Conservation (phyloP, 768 basidiomycete genomes). For the Phaeotremella fagi region DNA sequence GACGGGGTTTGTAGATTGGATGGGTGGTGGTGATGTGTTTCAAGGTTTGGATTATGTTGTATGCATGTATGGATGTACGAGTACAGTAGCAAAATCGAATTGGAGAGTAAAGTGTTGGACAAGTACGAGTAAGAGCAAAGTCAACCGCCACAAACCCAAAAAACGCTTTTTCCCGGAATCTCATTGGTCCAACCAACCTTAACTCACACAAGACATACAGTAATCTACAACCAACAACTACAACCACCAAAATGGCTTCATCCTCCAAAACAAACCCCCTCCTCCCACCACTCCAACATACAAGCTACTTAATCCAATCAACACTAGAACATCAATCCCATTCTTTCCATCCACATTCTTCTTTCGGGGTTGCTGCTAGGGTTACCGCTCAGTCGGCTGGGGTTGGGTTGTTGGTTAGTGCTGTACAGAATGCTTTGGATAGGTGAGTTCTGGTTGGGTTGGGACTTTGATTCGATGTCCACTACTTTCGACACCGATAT, state of each 20-base stretch:
- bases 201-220: not conserved
- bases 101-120: not conserved
- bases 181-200: not conserved
- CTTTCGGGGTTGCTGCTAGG: slow-evolving; percentile 36
- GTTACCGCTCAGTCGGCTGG: slow-evolving; percentile 48
- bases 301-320: slow-evolving; percentile 37
- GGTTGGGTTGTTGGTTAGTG: slow-evolving; percentile 51
- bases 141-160: not conserved
- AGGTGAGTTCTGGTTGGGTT: slow-evolving; percentile 47
- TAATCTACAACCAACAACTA: not conserved
- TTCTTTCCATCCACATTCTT: slow-evolving; percentile 40
- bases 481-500: too few relatives aligned
- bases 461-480: too few relatives aligned
- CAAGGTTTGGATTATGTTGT: not conserved
- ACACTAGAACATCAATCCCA: slow-evolving; percentile 30
- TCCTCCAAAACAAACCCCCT: slow-evolving; percentile 32
- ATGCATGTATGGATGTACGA: not conserved
- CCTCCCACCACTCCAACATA: slow-evolving; percentile 28
- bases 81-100: not conserved
- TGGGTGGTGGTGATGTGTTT: too few relatives aligned
- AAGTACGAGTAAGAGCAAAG: not conserved
- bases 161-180: not conserved
- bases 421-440: slow-evolving; percentile 73
- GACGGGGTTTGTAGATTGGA: slow-evolving; percentile 25
- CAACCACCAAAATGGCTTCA: slow-evolving; percentile 7